These are phyloP conservation scores for Leccinum imitatum DNA, from an alignment of 768 basidiomycete genomes.

Conservation along the genomic window DNA sequence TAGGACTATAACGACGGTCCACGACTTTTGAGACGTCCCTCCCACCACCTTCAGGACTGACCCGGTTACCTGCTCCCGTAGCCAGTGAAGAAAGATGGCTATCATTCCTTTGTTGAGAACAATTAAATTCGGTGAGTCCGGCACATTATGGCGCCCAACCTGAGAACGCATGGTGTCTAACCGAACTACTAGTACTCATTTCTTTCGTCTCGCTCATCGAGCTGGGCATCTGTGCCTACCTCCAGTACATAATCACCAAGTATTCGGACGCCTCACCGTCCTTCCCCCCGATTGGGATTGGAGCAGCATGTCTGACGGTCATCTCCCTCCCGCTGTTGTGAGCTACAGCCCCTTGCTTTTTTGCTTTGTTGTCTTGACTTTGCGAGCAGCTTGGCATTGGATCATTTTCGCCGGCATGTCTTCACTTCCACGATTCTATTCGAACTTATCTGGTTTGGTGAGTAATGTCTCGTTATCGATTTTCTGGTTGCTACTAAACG, in stretches of 20 bases:
- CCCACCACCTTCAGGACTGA: not conserved
- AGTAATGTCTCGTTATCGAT: not conserved
- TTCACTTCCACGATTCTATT: constrained; percentile 27
- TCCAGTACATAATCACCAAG: constrained; percentile 15
- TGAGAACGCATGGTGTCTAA: not conserved
- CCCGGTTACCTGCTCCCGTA: not conserved
- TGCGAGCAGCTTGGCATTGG: constrained; percentile 18
- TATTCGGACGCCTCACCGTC: not conserved
- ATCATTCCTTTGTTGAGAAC: constrained; percentile 27
- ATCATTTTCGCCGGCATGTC: constrained; percentile 2
- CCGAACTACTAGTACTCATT: constrained; percentile 10
- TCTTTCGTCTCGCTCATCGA: constrained; percentile 18
- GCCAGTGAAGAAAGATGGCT: constrained; percentile 20
- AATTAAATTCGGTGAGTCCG: constrained; percentile 23
- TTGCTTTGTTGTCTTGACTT: not conserved
- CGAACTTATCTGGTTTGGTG: constrained; percentile 29
- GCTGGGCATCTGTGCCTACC: constrained; percentile 24
- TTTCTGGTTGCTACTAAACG: not conserved
- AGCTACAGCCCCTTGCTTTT: constrained; percentile 1
- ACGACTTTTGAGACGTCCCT: not conserved
- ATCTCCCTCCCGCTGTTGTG: constrained; percentile 27
- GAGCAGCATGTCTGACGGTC: constrained; percentile 14
- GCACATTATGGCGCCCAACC: not conserved
- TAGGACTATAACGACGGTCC: constrained; percentile 1
- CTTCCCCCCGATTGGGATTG: constrained; percentile 23